Percentiles rank a stretch among this genome's conserved stretches.
These are phyloP conservation scores for Botrytis galanthina DNA, from an alignment of 2,329 filamentous ascomycete genomes.

Conservation along the genomic window DNA sequence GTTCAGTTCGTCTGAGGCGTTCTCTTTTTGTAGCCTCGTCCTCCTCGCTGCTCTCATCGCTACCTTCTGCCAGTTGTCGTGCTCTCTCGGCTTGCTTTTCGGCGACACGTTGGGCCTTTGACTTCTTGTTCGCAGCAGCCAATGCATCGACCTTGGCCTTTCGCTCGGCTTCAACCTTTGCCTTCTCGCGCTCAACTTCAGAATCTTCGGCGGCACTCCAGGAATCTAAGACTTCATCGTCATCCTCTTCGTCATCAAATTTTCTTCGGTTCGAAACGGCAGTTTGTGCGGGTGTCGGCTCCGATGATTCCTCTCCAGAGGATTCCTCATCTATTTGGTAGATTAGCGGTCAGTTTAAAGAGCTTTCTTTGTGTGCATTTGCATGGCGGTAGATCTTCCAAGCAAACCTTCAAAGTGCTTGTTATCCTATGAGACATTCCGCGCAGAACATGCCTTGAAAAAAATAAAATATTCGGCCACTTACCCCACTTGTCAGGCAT, in stretches of 20 bases:
- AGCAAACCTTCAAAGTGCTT: constrained; percentile 21
- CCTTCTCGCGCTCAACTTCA: constrained; percentile 94
- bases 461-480: constrained; percentile 30
- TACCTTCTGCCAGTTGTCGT: constrained; percentile 53
- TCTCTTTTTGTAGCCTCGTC: constrained; percentile 72
- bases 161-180: constrained; percentile 76
- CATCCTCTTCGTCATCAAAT: constrained; percentile 87
- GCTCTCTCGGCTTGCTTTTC: constrained; percentile 66
- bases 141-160: constrained; percentile 89
- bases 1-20: constrained; percentile 74
- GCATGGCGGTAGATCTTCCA: constrained; percentile 26
- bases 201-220: constrained; percentile 98
- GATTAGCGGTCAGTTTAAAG: constrained; percentile 36
- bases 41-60: constrained; percentile 59
- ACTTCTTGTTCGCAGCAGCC: constrained; percentile 87
- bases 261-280: constrained; percentile 49
- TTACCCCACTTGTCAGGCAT: constrained; percentile 41
- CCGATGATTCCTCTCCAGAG: constrained; percentile 43
- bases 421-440: background rate
- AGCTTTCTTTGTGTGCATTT: constrained; percentile 20
- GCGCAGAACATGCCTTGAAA: background rate
- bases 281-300: constrained; percentile 45
- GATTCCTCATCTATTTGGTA: constrained; percentile 39
- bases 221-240: constrained; percentile 79
- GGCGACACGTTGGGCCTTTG: constrained; percentile 80